Conservation (phyloP, 106 monocot species). For the Alisma plantagoaquatica region DNA sequence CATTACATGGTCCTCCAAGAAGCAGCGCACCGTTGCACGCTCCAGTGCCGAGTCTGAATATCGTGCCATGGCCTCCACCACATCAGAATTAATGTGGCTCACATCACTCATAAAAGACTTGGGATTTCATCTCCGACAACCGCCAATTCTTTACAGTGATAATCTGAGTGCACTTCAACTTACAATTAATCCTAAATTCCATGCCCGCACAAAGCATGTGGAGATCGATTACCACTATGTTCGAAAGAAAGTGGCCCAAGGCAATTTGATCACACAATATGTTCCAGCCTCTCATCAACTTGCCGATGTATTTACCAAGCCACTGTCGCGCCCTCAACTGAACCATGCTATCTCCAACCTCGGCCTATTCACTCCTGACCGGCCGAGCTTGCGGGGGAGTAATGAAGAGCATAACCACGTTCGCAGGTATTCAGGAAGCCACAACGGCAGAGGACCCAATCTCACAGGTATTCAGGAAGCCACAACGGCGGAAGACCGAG, state of each 20-base stretch:
- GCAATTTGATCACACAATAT: background rate
- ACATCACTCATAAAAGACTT: background rate
- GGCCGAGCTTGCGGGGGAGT: background rate
- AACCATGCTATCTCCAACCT: background rate
- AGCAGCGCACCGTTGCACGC: background rate
- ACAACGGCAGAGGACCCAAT: no score
- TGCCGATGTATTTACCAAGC: background rate
- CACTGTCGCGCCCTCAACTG: background rate
- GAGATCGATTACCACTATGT: background rate
- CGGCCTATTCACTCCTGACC: background rate
- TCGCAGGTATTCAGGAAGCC: no score
- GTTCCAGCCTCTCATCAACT: background rate
- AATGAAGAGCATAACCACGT: no score
- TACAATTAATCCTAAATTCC: background rate
- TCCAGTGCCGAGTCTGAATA: background rate
- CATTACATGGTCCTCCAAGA: background rate
- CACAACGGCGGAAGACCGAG: no score
- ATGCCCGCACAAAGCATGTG: background rate
- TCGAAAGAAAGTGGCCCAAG: background rate
- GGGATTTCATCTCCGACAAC: background rate
- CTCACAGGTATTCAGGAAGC: no score
- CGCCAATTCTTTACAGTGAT: background rate
- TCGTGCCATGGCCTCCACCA: background rate
- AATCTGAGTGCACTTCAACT: background rate
- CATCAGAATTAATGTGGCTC: background rate